Percentiles rank a stretch among this genome's conserved stretches.
Conservation (phyloP, 306 rosid genomes). For the Potentilla sterilis region DNA sequence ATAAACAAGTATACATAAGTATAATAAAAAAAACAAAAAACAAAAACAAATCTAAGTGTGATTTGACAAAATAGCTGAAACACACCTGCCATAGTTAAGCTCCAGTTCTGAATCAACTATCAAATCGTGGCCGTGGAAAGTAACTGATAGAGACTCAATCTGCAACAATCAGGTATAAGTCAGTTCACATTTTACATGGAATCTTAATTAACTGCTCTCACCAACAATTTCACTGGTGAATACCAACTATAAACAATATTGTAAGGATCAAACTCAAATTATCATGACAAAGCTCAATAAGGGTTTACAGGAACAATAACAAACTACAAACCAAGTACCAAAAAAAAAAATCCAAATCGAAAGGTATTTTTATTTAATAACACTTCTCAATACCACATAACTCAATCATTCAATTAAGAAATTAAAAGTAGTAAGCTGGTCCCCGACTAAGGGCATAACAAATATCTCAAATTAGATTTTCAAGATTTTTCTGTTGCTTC, state of each 20-base stretch:
- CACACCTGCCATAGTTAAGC: constrained; percentile 94
- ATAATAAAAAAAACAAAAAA: background rate
- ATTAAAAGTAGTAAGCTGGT: background rate
- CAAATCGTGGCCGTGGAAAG: constrained; percentile 94
- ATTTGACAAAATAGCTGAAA: background rate
- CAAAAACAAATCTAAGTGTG: background rate
- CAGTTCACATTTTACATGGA: background rate
- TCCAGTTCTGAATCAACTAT: constrained; percentile 92
- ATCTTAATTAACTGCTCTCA: background rate
- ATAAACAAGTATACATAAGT: background rate
- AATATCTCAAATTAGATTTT: no score
- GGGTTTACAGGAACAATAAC: background rate
- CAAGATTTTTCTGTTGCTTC: no score
- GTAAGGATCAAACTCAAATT: background rate
- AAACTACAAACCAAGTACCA: background rate
- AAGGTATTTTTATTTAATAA: no score
- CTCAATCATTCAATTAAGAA: background rate
- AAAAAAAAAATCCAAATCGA: background rate
- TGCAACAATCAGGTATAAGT: constrained; percentile 36
- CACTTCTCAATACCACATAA: background rate
- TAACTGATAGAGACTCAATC: constrained; percentile 93
- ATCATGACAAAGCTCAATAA: background rate
- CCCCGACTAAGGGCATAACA: no score
- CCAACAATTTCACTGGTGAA: background rate
- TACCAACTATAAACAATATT: background rate